Conservation (phyloP, 306 rosid species). For the Fragaria ananassa region DNA sequence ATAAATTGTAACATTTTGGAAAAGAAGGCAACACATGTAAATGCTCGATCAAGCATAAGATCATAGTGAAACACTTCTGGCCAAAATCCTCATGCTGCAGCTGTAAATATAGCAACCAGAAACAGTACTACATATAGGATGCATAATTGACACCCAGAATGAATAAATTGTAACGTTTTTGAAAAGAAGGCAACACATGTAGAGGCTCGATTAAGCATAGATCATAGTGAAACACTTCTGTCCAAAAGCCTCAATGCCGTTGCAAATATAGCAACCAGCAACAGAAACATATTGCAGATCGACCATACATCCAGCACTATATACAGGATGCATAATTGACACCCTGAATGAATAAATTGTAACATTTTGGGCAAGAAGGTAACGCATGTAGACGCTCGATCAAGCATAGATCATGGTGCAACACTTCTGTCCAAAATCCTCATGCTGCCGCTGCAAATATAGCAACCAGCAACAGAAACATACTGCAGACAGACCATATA, state of each 20-base stretch:
- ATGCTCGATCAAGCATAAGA: background rate
- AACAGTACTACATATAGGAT: background rate
- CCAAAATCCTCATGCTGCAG: background rate
- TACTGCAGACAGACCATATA: background rate
- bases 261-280: background rate
- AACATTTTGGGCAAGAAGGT: background rate
- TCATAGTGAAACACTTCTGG: background rate
- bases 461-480: slow-evolving; percentile 1
- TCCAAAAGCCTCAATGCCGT: background rate
- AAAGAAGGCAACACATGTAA: background rate
- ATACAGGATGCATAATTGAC: background rate
- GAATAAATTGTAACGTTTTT: background rate
- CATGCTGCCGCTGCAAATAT: background rate
- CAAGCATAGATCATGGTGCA: background rate
- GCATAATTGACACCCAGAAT: background rate
- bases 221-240: background rate
- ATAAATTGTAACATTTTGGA: background rate
- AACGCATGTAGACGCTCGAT: background rate
- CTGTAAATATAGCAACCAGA: background rate
- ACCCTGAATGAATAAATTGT: background rate
- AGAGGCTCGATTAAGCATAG: background rate
- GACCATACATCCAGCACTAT: background rate
- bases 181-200: background rate
- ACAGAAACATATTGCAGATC: slow-evolving; percentile 1
- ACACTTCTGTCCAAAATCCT: background rate